Evolutionary conservation across 2,329 filamentous ascomycete species (phyloP).

Genomic region (Trichoderma polysporum): DNA sequence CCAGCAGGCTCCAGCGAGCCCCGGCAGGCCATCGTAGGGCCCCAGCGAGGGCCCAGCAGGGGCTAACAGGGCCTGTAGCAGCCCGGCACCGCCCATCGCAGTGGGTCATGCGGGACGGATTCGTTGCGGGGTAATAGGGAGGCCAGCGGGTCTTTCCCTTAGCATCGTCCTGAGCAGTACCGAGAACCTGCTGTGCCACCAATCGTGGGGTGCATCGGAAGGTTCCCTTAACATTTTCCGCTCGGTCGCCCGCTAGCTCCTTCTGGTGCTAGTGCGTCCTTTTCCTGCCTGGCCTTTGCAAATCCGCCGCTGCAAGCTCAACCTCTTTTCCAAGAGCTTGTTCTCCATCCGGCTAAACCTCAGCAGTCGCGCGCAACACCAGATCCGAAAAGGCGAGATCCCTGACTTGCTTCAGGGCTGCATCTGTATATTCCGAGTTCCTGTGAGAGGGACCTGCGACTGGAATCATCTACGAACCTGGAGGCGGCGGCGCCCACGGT

Average conservation of each 20-base stretch:
- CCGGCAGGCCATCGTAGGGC: background rate
- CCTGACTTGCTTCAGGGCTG: background rate
- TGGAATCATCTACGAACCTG: background rate
- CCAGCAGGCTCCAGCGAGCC: background rate
- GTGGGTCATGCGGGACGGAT: constrained; percentile 31
- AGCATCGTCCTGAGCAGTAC: background rate
- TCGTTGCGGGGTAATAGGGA: constrained; percentile 31
- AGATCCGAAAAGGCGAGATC: background rate
- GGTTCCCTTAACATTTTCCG: constrained; percentile 11
- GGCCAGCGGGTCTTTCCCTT: constrained; percentile 1
- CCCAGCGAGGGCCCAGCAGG: background rate
- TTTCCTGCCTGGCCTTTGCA: constrained; percentile 10
- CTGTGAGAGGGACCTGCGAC: background rate
- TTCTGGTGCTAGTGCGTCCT: background rate
- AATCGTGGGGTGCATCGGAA: constrained; percentile 11
- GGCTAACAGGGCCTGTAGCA: background rate
- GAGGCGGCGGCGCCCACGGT: constrained; percentile 6
- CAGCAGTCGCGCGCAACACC: constrained; percentile 5
- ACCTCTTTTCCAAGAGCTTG: constrained; percentile 9
- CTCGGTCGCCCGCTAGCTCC: background rate
- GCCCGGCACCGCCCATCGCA: constrained; percentile 9
- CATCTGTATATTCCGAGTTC: background rate
- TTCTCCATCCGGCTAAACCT: constrained; percentile 20
- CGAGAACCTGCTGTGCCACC: constrained; percentile 7
- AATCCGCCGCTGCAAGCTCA: constrained; percentile 13